A percentile compares a stretch with the other conserved stretches of the same genome.
Conservation (phyloP, 2,329 filamentous ascomycete genomes). For the Aureobasidium sp. region DNA sequence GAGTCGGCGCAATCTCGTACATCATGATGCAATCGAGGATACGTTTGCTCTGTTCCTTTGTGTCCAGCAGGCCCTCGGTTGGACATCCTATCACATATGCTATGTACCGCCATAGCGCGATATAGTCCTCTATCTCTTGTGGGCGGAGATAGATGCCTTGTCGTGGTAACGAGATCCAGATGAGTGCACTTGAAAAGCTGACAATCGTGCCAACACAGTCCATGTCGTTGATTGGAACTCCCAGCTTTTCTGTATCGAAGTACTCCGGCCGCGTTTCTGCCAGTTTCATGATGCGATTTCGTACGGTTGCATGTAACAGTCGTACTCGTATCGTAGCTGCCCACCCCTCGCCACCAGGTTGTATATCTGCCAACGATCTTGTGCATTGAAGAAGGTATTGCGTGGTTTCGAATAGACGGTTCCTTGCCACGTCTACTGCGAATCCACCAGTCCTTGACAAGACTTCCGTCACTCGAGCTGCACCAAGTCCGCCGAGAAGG, state of each 20-base stretch:
- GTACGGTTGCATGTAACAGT: conserved; percentile 61
- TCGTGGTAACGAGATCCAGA: conserved; percentile 63
- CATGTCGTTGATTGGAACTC: conserved; percentile 67
- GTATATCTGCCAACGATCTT: conserved; percentile 55
- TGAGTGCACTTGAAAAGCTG: conserved; percentile 60
- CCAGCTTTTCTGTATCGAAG: conserved; percentile 52
- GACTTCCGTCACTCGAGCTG: conserved; percentile 66
- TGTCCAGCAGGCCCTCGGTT: conserved; percentile 50
- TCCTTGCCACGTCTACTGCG: conserved; percentile 57
- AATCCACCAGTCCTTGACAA: conserved; percentile 70
- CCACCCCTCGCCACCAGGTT: conserved; percentile 61
- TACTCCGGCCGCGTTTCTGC: conserved; percentile 52
- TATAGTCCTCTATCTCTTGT: conserved; percentile 61
- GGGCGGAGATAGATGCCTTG: conserved; percentile 61
- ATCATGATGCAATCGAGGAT: conserved; percentile 63
- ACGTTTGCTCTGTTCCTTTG: conserved; percentile 48
- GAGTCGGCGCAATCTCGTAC: conserved; percentile 59
- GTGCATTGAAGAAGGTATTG: conserved; percentile 71
- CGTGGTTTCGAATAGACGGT: conserved; percentile 64
- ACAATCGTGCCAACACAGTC: conserved; percentile 66
- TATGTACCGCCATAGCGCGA: conserved; percentile 70
- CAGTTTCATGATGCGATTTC: conserved; percentile 57
- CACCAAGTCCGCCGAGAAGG: conserved; percentile 64
- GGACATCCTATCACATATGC: conserved; percentile 66
- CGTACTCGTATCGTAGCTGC: conserved; percentile 60